Evolutionary conservation across 257 asterid species (phyloP), one percentile per base, ranked within the genome.

Genomic region (Verbena officinalis): DNA sequence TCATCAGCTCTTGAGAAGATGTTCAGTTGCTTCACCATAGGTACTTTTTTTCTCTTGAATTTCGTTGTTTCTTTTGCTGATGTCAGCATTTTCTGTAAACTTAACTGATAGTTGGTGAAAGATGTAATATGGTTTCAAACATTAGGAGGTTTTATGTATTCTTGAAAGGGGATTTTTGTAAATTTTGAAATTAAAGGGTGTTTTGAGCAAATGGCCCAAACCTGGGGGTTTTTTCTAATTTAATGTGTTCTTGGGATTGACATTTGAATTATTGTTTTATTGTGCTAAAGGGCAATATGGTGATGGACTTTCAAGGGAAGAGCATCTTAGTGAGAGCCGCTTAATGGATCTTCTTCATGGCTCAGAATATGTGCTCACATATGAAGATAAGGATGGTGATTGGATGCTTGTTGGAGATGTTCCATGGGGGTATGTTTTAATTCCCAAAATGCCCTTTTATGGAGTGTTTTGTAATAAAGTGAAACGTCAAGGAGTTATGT

Each of bases 371-470:
- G 90, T 86, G 79, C 86, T 84, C 30, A 89, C 96, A 0, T 89
- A 80, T 22, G 92, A 89, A 77, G 95, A 86, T 62, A 89, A 86
- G 75, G 92, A 89, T 39, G 88, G 88, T n/a, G 95, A 86, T 16
- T 86, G 92, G 97, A 90, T 90, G 97, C 95, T 90, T 16, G 95
- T 90, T 24, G 97, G 97, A 0, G 97, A 90, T 36, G 95, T 90
- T 67, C 97, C 97, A 1, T 89, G 97, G 94, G 95, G 74, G 97
- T 90, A 82, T 46, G 53, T 46, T 46, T 23, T 6, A 46, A 5
- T 15, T 16, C 23, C 24, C 33, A 27, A 46, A 46, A 17, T 17
- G 8, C 20, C 50, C 45, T 4, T 3, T 0, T 13, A n/a, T n/a
- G n/a, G n/a, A n/a, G n/a, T n/a, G n/a, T n/a, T n/a, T n/a, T n/a